These are phyloP conservation scores for Alternaria hordeiaustralica DNA, from an alignment of 2,329 filamentous ascomycete genomes.

Conservation along the genomic window DNA sequence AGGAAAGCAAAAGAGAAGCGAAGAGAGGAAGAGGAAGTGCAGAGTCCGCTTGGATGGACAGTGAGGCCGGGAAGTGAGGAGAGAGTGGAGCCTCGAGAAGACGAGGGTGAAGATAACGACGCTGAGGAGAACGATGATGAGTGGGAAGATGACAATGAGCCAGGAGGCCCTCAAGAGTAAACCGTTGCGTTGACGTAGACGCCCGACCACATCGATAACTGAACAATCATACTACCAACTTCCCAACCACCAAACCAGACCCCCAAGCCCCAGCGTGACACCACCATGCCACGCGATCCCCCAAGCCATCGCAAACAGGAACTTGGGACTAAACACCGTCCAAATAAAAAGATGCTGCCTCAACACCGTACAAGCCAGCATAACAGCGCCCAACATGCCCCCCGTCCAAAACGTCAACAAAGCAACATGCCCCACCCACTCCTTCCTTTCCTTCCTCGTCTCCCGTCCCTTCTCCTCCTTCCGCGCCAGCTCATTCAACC, in stretches of 20 bases:
- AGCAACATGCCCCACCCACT: constrained; percentile 59
- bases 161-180: background rate
- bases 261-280: constrained; percentile 41
- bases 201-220: background rate
- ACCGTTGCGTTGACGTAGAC: background rate
- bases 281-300: constrained; percentile 78
- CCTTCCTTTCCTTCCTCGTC: constrained; percentile 8
- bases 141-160: background rate
- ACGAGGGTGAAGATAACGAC: background rate
- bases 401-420: constrained; percentile 75
- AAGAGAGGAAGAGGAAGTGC: background rate
- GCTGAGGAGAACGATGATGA: background rate
- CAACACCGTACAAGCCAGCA: constrained; percentile 84
- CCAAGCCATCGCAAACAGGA: constrained; percentile 92
- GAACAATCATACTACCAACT: constrained; percentile 27
- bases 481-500: constrained; percentile 28
- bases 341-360: constrained; percentile 95
- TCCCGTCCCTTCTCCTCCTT: constrained; percentile 20
- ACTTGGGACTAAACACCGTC: constrained; percentile 98
- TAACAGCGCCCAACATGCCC: constrained; percentile 72
- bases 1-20: background rate
- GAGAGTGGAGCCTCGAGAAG: background rate
- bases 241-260: constrained; percentile 42
- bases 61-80: background rate
- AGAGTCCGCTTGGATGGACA: background rate